Conservation (phyloP, 768 basidiomycete genomes). For the Butyriboletus loyo region DNA sequence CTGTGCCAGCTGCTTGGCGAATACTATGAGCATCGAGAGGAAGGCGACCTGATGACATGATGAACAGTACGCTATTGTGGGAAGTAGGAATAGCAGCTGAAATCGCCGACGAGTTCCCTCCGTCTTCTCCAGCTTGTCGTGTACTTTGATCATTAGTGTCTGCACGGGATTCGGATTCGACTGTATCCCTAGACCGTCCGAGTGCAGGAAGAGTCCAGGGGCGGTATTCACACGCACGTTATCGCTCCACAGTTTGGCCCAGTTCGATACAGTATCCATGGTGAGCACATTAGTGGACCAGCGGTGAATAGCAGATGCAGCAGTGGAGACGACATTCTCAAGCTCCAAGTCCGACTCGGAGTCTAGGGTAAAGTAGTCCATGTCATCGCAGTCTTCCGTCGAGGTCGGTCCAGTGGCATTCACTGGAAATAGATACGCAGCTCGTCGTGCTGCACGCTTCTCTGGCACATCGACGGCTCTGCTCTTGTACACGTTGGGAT, state of each 20-base stretch:
- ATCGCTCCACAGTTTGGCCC: background rate
- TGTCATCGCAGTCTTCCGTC: background rate
- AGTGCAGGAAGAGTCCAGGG: background rate
- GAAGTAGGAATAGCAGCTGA: conserved; percentile 1
- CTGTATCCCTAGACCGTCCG: background rate
- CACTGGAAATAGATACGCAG: background rate
- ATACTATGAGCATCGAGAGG: conserved; percentile 30
- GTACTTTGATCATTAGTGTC: background rate
- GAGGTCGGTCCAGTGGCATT: background rate
- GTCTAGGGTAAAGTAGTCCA: background rate
- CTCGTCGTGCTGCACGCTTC: background rate
- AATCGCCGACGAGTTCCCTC: background rate
- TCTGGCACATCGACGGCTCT: too few species aligned
- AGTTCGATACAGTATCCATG: background rate
- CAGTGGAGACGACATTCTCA: background rate
- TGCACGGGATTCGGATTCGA: background rate
- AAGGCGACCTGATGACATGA: conserved; percentile 4
- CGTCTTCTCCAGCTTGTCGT: background rate
- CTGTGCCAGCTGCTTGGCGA: conserved; percentile 12
- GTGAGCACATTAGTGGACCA: background rate
- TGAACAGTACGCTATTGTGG: conserved; percentile 20
- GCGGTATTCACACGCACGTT: background rate
- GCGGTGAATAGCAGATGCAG: background rate
- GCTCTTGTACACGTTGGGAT: too few species aligned
- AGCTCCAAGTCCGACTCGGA: background rate